Percentiles rank a stretch among this genome's conserved stretches.
These are phyloP conservation scores for Metschnikowia reukaufii DNA, from an alignment of 805 yeast species.

Conservation along the genomic window DNA sequence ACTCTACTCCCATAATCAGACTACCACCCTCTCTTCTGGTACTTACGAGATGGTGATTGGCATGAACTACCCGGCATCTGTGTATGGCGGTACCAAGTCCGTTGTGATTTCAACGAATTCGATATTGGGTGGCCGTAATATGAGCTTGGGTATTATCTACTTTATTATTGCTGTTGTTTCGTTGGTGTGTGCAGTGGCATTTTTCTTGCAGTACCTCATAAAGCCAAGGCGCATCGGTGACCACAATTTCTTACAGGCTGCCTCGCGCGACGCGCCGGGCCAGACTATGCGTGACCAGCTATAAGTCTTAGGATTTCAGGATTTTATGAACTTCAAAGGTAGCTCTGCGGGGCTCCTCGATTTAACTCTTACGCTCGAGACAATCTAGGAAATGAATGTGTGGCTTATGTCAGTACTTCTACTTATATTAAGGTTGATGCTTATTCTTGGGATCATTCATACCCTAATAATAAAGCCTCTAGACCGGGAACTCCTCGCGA, in stretches of 20 bases:
- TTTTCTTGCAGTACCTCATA: constrained; percentile 76
- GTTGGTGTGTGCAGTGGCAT: constrained; percentile 67
- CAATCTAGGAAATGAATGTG: too few species aligned
- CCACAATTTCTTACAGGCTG: constrained; percentile 53
- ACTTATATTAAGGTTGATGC: too few species aligned
- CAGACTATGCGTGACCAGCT: constrained; percentile 25
- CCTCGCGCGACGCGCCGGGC: constrained; percentile 18
- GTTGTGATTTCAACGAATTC: constrained; percentile 78
- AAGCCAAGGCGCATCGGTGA: constrained; percentile 86
- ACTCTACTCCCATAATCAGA: constrained; percentile 71
- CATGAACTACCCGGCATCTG: constrained; percentile 76
- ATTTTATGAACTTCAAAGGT: too few species aligned
- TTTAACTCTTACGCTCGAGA: too few species aligned
- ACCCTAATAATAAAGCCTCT: too few species aligned
- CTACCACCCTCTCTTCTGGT: constrained; percentile 57
- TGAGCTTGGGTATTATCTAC: constrained; percentile 82
- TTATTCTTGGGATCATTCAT: too few species aligned
- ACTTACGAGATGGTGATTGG: constrained; percentile 67
- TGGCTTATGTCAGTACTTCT: too few species aligned
- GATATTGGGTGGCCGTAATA: constrained; percentile 84
- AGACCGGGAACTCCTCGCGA: too few species aligned
- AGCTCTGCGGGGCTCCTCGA: too few species aligned
- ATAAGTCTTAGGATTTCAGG: constrained; percentile 2
- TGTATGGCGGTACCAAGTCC: constrained; percentile 88
- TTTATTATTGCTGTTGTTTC: constrained; percentile 79